A percentile compares a stretch with the other conserved stretches of the same genome.
phyloP scores from a whole-genome alignment of 306 rosid species.

The cucumber (Cucumis sativus) region DNA sequence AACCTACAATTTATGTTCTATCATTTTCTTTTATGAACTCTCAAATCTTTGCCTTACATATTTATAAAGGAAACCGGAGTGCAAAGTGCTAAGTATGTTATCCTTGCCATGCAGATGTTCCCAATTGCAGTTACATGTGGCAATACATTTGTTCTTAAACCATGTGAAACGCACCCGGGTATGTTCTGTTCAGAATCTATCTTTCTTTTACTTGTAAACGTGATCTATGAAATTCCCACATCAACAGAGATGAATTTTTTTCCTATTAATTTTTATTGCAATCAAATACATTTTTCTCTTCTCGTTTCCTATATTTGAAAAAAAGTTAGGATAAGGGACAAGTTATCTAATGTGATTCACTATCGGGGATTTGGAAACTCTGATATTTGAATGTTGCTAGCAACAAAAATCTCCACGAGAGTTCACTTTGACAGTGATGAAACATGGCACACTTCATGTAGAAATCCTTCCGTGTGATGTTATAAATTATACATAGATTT shows the following conservation, averaged over 20 bases:
- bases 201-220: conserved; percentile 2
- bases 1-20: background rate
- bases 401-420: background rate
- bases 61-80: background rate
- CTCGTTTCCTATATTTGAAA: no score
- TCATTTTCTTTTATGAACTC: background rate
- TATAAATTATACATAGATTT: background rate
- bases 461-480: background rate
- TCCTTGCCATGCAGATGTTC: conserved; percentile 42
- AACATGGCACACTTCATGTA: background rate
- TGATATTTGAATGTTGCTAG: background rate
- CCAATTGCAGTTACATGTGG: conserved; percentile 68
- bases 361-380: background rate
- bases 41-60: background rate
- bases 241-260: background rate
- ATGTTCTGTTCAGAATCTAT: conserved; percentile 6
- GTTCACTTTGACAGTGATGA: background rate
- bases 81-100: background rate
- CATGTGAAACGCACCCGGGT: conserved; percentile 67
- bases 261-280: background rate
- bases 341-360: background rate
- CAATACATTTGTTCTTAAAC: conserved; percentile 61
- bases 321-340: background rate
- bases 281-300: background rate
- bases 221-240: background rate